Evolutionary conservation across 106 monocot genomes (phyloP).

Genomic region (Dioscorea dumetorum): DNA sequence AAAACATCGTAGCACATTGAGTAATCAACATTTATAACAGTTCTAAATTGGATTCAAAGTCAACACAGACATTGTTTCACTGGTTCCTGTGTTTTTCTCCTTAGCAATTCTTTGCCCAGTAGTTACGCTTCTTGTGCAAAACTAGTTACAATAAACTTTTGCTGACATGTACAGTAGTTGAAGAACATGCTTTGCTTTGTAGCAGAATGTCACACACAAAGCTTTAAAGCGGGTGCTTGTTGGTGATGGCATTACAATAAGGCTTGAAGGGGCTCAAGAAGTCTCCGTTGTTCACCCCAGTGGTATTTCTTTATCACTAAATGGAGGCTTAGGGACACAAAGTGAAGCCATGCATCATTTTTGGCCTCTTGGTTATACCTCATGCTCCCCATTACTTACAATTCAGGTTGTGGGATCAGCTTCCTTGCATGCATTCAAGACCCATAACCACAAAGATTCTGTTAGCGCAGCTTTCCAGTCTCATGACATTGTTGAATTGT

Average conservation of each 20-base stretch:
- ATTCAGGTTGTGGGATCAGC: slow-evolving; percentile 42
- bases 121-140: not conserved
- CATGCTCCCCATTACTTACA: slow-evolving; percentile 46
- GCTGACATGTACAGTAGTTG: not conserved
- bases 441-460: slow-evolving; percentile 15
- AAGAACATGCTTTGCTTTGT: slow-evolving; percentile 16
- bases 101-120: not conserved
- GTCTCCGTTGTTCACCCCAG: slow-evolving; percentile 52
- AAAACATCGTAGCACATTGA: too few species aligned
- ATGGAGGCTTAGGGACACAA: slow-evolving; percentile 16
- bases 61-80: not conserved
- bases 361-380: slow-evolving; percentile 14
- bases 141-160: not conserved
- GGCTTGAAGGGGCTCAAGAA: slow-evolving; percentile 44
- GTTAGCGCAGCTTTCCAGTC: slow-evolving; percentile 35
- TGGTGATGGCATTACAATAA: slow-evolving; percentile 60
- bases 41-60: not conserved
- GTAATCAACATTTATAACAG: not conserved
- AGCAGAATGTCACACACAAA: slow-evolving; percentile 52
- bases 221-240: slow-evolving; percentile 49
- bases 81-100: not conserved
- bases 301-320: slow-evolving; percentile 23
- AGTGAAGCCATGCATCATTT: slow-evolving; percentile 18
- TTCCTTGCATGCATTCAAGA: slow-evolving; percentile 30
- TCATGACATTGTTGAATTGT: slow-evolving; percentile 48